These are phyloP conservation scores for Inosperma sp. DNA, from an alignment of 768 basidiomycete genomes.

Conservation along the genomic window DNA sequence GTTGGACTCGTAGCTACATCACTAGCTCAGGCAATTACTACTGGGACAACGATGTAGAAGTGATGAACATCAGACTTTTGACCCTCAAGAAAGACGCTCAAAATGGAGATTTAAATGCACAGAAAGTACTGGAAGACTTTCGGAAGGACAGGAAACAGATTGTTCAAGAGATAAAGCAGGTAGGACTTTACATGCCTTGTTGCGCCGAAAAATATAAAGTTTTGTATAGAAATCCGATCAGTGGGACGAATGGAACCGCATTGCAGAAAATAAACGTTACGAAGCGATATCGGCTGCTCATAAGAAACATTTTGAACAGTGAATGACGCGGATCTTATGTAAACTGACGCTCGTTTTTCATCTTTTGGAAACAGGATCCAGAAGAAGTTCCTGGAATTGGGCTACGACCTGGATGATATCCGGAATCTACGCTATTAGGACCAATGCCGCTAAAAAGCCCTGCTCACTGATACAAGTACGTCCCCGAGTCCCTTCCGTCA, in stretches of 20 bases:
- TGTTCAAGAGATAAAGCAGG: not conserved
- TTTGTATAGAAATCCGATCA: not conserved
- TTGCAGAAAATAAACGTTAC: not conserved
- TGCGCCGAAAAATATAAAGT: not conserved
- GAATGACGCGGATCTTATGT: not conserved
- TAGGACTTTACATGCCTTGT: not conserved
- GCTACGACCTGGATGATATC: not conserved
- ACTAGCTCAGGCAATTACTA: conserved; percentile 28
- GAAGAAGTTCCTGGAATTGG: not conserved
- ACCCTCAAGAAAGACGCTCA: conserved; percentile 19
- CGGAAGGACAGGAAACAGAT: not conserved
- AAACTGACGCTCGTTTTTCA: not conserved
- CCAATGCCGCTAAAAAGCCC: not conserved
- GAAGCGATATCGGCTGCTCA: not conserved
- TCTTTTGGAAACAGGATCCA: not conserved
- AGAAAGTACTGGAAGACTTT: not conserved
- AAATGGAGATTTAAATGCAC: conserved; percentile 19
- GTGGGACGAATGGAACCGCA: not conserved
- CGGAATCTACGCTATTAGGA: not conserved
- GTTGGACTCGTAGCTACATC: conserved; percentile 23
- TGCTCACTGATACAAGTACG: conserved; percentile 26
- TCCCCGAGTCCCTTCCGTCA: not conserved
- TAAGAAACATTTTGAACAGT: not conserved
- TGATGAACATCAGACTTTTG: conserved; percentile 19
- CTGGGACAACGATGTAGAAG: conserved; percentile 31